Base-by-base conservation (phyloP, 306 rosid genomes). In the Cicer chorassanicum region DNA sequence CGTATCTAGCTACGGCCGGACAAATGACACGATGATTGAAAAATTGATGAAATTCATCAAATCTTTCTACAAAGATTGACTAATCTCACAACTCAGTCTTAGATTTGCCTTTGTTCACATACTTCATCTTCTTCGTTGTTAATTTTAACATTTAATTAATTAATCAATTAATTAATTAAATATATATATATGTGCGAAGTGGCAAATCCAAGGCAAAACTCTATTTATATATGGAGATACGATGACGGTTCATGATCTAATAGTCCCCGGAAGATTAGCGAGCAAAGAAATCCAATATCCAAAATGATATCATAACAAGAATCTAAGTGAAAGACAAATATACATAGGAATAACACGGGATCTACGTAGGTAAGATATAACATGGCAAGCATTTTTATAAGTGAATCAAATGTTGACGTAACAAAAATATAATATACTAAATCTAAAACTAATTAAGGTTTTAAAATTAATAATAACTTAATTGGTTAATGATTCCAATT, bases 61-160 rank as follows among this genome's bases (percentile, higher is more conserved):
- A 74, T 66, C 49, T 66, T 80, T 59, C 65, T 74, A 10, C 60
- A 50, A 74, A 55, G 79, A 65, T 76, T 76, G 70, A 71, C 75
- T 39, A 65, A 65, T 76, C 74, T 49, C 19, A 8, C 46, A 6
- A 38, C 12, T 40, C 18, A 74, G 54, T 49, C 34, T 24, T 24
- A 24, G 34, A 24, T 24, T 24, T 24, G 34, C 4, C 34, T 29
- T 29, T 29, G 36, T 29, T 29, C 36, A 29, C 36, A 29, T 29
- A 29, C 3, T 29, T 29, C 36, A 29, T 46, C 45, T 81, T 63
- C 77, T 63, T 50, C 39, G 65, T 62, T 9, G 12, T n/a, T 36
- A 57, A 21, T 61, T 69, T 62, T 51, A 77, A 75, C 73, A 76
- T 66, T 80, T 80, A 46, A 46, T 21, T 46, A n/a, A n/a, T n/a